Evolutionary conservation across 257 asterid species (phyloP), one percentile per base, ranked within the genome.

Genomic region (Cruciata laevipes): DNA sequence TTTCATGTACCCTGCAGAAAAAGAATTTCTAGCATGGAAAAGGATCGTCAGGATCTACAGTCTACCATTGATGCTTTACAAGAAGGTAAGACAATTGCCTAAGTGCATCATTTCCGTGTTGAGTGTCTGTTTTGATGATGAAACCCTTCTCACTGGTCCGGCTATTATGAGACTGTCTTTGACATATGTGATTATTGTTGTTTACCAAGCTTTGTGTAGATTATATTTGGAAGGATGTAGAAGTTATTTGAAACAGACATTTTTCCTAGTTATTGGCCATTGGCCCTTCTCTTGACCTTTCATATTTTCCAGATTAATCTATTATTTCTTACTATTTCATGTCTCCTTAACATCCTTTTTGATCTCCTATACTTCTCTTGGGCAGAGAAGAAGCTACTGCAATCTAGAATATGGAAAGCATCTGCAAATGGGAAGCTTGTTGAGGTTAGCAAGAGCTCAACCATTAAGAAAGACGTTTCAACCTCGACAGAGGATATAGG

Each of bases 401-500:
- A 85, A 80, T 78, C 95, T 70, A 88, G 82, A 83, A 80, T 94
- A 63, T 77, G 90, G 74, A 85, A 87, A 81, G 86, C 93, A 76
- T 88, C 95, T 51, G 79, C 89, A 17, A 78, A 84, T 77, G 89
- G 83, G 76, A 88, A 84, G 81, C 76, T 84, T 42, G 71, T 18
- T 35, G 86, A 83, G 70, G 69, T 79, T 63, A 79, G 69, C 82
- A 77, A 79, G 83, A 80, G 75, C 67, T 67, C 85, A 69, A 20
- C 74, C 57, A 57, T 65, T 47, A 85, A 78, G 74, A 78, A 81
- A 73, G 96, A 90, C 73, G 83, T 77, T 30, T 83, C 99, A 56
- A 94, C 97, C 61, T 85, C 96, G 65, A 94, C 99, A 18, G 95
- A 86, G 79, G 95, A 88, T 90, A 95, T 90, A 71, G 93, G 97